Conservation (phyloP, 2,329 filamentous ascomycete species). For the Phaeosphaeria sp. region DNA sequence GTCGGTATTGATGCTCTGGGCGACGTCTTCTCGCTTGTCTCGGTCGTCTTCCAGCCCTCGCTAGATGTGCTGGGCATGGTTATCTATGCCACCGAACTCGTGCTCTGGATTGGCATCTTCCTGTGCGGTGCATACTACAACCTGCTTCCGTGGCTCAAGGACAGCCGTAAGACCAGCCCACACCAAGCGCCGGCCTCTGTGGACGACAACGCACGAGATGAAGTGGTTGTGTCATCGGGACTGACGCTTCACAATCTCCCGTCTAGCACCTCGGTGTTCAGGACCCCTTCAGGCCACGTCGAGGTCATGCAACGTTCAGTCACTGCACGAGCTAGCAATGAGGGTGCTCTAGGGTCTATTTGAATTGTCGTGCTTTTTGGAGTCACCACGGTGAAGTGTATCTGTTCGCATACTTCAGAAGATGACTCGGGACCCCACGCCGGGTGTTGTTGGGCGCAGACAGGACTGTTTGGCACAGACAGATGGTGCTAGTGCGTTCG, state of each 20-base stretch:
- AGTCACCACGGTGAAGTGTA: neutral
- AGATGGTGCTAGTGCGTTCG: neutral
- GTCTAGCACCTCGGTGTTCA: conserved; percentile 70
- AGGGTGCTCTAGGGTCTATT: neutral
- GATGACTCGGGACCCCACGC: neutral
- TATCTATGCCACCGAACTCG: conserved; percentile 71
- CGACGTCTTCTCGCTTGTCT: conserved; percentile 71
- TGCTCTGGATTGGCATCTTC: conserved; percentile 72
- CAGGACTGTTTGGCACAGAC: neutral
- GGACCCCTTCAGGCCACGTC: conserved; percentile 57
- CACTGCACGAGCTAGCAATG: neutral
- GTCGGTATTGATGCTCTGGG: conserved; percentile 73
- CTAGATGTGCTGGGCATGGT: conserved; percentile 69
- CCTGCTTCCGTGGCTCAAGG: conserved; percentile 63
- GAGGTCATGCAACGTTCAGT: conserved; percentile 28
- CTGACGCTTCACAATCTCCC: conserved; percentile 58
- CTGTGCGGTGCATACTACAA: conserved; percentile 71
- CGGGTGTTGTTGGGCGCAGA: neutral
- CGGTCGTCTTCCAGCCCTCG: conserved; percentile 66
- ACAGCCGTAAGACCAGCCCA: conserved; percentile 32
- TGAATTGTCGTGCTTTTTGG: neutral
- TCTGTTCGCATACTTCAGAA: neutral
- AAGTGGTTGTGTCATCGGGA: conserved; percentile 10
- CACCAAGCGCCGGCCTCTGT: neutral
- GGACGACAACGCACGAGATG: neutral